phyloP scores from a whole-genome alignment of 164 flowering plant species.

The Hamamelis virginiana region DNA sequence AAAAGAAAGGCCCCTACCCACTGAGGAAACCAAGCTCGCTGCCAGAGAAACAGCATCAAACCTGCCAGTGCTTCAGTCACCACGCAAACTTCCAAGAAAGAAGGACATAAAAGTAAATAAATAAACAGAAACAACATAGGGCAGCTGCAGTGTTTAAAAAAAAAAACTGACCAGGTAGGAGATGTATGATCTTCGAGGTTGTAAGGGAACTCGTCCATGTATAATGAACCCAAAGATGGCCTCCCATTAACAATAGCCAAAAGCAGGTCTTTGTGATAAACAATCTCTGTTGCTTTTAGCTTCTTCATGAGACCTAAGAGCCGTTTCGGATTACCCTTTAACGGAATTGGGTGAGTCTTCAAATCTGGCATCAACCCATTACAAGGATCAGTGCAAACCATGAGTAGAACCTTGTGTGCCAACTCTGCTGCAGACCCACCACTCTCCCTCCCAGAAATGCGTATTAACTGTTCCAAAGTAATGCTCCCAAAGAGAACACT shows the following conservation, averaged over 20 bases:
- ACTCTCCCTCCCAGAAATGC: slow-evolving; percentile 55
- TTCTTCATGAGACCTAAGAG: slow-evolving; percentile 84
- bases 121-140: background rate
- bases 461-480: slow-evolving; percentile 67
- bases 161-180: slow-evolving; percentile 58
- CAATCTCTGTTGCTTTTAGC: slow-evolving; percentile 68
- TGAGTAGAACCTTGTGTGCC: slow-evolving; percentile 60
- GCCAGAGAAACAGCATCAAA: slow-evolving; percentile 67
- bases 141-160: background rate
- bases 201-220: slow-evolving; percentile 85
- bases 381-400: slow-evolving; percentile 81
- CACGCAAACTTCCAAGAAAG: slow-evolving; percentile 7
- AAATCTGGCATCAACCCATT: slow-evolving; percentile 91
- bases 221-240: slow-evolving; percentile 66
- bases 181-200: slow-evolving; percentile 75
- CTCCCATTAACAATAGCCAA: slow-evolving; percentile 69
- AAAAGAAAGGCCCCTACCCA: slow-evolving; percentile 34
- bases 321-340: slow-evolving; percentile 72
- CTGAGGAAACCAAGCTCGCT: slow-evolving; percentile 66
- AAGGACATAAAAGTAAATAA: background rate
- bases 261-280: slow-evolving; percentile 66
- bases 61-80: slow-evolving; percentile 64
- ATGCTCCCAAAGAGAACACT: slow-evolving; percentile 94
- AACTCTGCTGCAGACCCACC: slow-evolving; percentile 49
- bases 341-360: slow-evolving; percentile 37